Evolutionary conservation across 2,329 filamentous ascomycete species (phyloP).

Genomic region (Pestalotiopsis sp.): DNA sequence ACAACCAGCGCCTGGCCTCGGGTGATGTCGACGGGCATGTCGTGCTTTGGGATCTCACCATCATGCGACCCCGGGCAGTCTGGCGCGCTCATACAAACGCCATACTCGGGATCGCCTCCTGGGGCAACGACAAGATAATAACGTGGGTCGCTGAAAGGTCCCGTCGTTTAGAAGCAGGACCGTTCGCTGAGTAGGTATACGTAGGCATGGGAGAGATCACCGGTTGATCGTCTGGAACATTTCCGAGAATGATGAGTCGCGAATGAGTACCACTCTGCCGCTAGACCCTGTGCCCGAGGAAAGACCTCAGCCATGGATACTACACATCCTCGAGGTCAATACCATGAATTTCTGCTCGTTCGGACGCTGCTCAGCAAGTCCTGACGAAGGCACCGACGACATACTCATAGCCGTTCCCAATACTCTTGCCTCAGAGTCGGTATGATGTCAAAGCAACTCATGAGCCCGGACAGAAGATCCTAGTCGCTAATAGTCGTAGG

Average conservation of each 20-base stretch:
- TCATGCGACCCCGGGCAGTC: slow-evolving; percentile 78
- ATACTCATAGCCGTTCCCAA: slow-evolving; percentile 82
- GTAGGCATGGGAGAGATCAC: slow-evolving; percentile 88
- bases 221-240: slow-evolving; percentile 86
- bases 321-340: slow-evolving; percentile 84
- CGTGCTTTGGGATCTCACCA: slow-evolving; percentile 81
- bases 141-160: slow-evolving; percentile 65
- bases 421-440: slow-evolving; percentile 71
- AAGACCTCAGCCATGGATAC: slow-evolving; percentile 76
- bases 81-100: slow-evolving; percentile 85
- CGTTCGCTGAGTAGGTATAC: slow-evolving; percentile 18
- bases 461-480: not conserved
- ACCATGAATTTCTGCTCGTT: slow-evolving; percentile 96
- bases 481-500: slow-evolving; percentile 36
- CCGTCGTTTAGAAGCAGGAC: not conserved
- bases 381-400: slow-evolving; percentile 36
- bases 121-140: slow-evolving; percentile 74
- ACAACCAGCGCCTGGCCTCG: slow-evolving; percentile 78
- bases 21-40: slow-evolving; percentile 92
- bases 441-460: slow-evolving; percentile 36
- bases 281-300: slow-evolving; percentile 59
- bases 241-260: slow-evolving; percentile 58
- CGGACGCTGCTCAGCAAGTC: slow-evolving; percentile 54
- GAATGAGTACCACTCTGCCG: slow-evolving; percentile 71
- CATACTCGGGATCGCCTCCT: slow-evolving; percentile 74